Conservation (phyloP, 345 rosid species). For the Aurinia saxatilis region DNA sequence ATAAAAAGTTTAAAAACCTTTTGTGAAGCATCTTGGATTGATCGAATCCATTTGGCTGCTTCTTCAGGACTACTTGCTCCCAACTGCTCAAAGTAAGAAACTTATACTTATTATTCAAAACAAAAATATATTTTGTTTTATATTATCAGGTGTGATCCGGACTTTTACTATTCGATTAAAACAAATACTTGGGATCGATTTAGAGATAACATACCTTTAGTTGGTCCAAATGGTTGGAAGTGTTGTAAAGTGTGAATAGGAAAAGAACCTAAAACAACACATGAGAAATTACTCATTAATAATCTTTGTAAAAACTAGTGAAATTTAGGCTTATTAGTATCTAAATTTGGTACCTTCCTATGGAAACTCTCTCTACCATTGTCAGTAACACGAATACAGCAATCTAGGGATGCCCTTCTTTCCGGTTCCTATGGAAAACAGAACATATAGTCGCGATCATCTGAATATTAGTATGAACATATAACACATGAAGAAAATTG, state of each 20-base stretch:
- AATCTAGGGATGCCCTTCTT: constrained; percentile 64
- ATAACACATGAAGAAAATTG: background rate
- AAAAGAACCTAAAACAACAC: constrained; percentile 63
- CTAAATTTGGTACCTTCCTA: constrained; percentile 47
- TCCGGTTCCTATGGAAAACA: constrained; percentile 47
- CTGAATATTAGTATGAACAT: background rate
- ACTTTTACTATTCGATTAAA: too few relatives aligned
- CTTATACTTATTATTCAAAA: background rate
- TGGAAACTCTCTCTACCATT: constrained; percentile 85
- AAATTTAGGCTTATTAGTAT: background rate
- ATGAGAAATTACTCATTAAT: background rate
- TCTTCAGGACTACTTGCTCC: constrained; percentile 97
- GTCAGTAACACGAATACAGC: constrained; percentile 75
- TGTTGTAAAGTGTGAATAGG: constrained; percentile 70
- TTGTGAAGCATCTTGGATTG: constrained; percentile 57
- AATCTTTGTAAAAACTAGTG: background rate
- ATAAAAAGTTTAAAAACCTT: constrained; percentile 41
- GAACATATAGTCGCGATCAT: background rate
- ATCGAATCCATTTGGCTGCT: constrained; percentile 79
- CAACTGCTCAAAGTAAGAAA: constrained; percentile 36
- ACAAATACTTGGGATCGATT: background rate
- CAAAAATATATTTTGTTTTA: too few relatives aligned
- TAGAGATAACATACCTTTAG: constrained; percentile 52
- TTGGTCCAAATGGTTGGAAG: constrained; percentile 61
- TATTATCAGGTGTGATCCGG: too few relatives aligned